phyloP scores from a whole-genome alignment of 495 filamentous ascomycete species.

The Penicillium maclennaniae region DNA sequence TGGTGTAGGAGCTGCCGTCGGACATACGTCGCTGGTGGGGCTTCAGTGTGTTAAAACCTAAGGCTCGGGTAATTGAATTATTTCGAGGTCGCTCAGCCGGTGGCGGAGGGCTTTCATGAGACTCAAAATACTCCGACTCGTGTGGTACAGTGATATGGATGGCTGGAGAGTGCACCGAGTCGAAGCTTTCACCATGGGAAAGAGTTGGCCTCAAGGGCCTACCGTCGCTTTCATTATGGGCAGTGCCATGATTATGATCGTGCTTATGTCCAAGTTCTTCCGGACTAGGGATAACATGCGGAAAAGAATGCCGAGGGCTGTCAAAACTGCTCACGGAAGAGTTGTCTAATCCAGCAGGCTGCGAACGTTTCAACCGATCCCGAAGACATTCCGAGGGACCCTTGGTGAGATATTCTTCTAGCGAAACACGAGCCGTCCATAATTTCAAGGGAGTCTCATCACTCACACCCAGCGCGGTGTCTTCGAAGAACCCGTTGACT shows the following conservation, averaged over 20 bases:
- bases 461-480: conserved; percentile 41
- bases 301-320: conserved; percentile 25
- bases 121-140: conserved; percentile 22
- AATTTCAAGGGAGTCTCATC: conserved; percentile 45
- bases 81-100: conserved; percentile 5
- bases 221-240: conserved; percentile 3
- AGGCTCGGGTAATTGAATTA: conserved; percentile 6
- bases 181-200: conserved; percentile 25
- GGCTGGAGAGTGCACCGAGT: conserved; percentile 20
- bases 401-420: conserved; percentile 42
- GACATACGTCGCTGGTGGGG: conserved; percentile 17
- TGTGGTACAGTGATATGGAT: conserved; percentile 34
- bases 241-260: neutral
- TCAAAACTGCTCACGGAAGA: conserved; percentile 35
- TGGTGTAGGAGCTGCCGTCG: conserved; percentile 16
- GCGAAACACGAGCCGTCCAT: conserved; percentile 49
- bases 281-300: conserved; percentile 9
- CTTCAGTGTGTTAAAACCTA: conserved; percentile 10
- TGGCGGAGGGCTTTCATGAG: conserved; percentile 20
- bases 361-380: conserved; percentile 27
- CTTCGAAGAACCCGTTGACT: conserved; percentile 59
- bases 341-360: conserved; percentile 24
- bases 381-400: conserved; percentile 32
- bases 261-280: conserved; percentile 7
- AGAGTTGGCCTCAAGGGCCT: conserved; percentile 20